A percentile compares a stretch with the other conserved stretches of the same genome.
Evolutionary conservation across 2,329 filamentous ascomycete species (phyloP).

Genomic region (Nothophaeocryptopus gaeumannii): DNA sequence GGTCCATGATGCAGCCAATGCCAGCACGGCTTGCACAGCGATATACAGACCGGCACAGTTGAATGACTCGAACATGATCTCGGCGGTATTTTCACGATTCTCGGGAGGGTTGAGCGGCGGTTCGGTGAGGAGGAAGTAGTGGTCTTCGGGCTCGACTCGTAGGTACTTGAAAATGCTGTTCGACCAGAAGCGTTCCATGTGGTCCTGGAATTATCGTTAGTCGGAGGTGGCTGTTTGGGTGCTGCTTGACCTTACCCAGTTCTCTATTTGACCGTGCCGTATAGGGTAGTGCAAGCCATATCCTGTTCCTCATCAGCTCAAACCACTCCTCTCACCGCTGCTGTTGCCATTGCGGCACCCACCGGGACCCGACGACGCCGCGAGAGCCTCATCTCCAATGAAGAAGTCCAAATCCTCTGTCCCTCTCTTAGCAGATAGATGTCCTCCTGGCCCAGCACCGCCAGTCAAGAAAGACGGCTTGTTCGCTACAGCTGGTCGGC

Average conservation of each 20-base stretch:
- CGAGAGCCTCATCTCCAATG: conserved; percentile 93
- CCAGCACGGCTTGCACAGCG: conserved; percentile 94
- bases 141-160: conserved; percentile 95
- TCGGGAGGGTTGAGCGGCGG: conserved; percentile 98
- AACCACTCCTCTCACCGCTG: not conserved
- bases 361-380: conserved; percentile 80
- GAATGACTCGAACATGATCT: conserved; percentile 99
- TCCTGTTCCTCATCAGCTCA: conserved; percentile 49
- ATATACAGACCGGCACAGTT: conserved; percentile 99
- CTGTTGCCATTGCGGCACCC: conserved; percentile 27
- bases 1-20: conserved; percentile 95
- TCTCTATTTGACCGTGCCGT: conserved; percentile 96
- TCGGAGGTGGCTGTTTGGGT: not conserved
- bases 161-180: conserved; percentile 99
- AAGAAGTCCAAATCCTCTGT: conserved; percentile 98
- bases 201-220: conserved; percentile 60
- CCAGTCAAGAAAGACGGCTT: conserved; percentile 95
- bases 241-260: conserved; percentile 65
- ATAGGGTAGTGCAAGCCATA: conserved; percentile 98
- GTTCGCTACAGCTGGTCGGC: conserved; percentile 84
- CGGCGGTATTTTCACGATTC: conserved; percentile 97
- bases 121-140: conserved; percentile 96
- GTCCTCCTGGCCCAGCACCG: conserved; percentile 76
- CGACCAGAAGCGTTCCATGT: conserved; percentile 99
- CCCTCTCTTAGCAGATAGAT: conserved; percentile 86